Evolutionary conservation across 805 yeast species (phyloP).

Genomic region (Soucietia sequanensis): DNA sequence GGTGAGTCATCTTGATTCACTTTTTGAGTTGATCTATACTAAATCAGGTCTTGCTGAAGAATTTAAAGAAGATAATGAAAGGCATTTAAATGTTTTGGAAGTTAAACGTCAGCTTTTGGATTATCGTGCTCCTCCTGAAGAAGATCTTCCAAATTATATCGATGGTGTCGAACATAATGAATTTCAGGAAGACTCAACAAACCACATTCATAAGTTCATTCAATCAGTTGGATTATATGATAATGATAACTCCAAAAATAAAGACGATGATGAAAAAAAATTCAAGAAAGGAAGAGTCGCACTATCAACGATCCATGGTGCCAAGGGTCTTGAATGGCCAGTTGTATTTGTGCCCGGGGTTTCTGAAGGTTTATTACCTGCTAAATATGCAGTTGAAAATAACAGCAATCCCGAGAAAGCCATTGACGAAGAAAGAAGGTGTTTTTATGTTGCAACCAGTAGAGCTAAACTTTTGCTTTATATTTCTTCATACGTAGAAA

Average conservation of each 20-base stretch:
- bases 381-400: conserved; percentile 41
- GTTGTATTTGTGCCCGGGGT: conserved; percentile 80
- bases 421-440: conserved; percentile 75
- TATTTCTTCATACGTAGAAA: conserved; percentile 32
- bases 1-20: not conserved
- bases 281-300: conserved; percentile 26
- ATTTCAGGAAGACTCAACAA: conserved; percentile 10
- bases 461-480: conserved; percentile 67
- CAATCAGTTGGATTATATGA: conserved; percentile 37
- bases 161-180: conserved; percentile 11
- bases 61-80: conserved; percentile 25
- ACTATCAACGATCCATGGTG: conserved; percentile 83
- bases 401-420: conserved; percentile 27
- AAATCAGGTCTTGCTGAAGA: conserved; percentile 29
- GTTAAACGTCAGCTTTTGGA: conserved; percentile 34
- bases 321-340: conserved; percentile 97
- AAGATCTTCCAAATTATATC: conserved; percentile 13
- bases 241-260: conserved; percentile 10
- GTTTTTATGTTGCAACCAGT: conserved; percentile 86
- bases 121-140: conserved; percentile 25
- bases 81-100: conserved; percentile 38
- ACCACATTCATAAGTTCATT: conserved; percentile 23
- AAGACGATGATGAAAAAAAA: conserved; percentile 18
- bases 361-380: conserved; percentile 66
- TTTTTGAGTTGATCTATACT: conserved; percentile 25